Evolutionary conservation across 176 grass and related monocot species (phyloP).

Genomic region (Rhynchospora pubera): DNA sequence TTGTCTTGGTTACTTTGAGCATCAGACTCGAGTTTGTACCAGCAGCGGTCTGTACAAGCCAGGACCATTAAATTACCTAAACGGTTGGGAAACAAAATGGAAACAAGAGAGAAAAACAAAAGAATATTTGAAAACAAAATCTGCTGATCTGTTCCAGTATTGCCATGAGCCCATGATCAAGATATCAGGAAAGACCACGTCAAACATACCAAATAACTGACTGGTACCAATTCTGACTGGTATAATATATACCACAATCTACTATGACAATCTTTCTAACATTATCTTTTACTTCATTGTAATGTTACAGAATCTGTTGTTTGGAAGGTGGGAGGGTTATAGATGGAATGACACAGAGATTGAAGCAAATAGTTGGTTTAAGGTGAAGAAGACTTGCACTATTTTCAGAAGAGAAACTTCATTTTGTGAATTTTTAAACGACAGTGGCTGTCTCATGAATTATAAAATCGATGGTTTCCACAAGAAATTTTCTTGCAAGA

Average conservation of each 20-base stretch:
- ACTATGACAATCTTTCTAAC: background rate
- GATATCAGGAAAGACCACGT: background rate
- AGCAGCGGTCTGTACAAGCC: background rate
- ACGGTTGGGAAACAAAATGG: background rate
- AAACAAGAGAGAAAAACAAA: background rate
- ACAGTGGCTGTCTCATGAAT: conserved; percentile 11
- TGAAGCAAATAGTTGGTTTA: conserved; percentile 51
- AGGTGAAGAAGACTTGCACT: conserved; percentile 24
- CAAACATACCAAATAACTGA: background rate
- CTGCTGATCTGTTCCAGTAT: background rate
- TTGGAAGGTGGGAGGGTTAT: conserved; percentile 64
- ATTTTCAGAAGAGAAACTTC: conserved; percentile 31
- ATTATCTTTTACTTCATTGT: background rate
- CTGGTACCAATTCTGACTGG: background rate
- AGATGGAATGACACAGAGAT: conserved; percentile 9
- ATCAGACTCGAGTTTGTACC: background rate
- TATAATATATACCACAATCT: background rate
- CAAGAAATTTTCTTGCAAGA: conserved; percentile 32
- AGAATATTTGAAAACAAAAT: background rate
- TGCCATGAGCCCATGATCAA: background rate
- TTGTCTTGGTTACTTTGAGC: background rate
- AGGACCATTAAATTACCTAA: background rate
- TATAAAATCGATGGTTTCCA: conserved; percentile 35
- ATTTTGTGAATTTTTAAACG: conserved; percentile 30
- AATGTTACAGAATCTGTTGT: conserved; percentile 37